These are phyloP conservation scores for Bryopsis sp. DNA, from an alignment of 139 green algal species.

Conservation along the genomic window DNA sequence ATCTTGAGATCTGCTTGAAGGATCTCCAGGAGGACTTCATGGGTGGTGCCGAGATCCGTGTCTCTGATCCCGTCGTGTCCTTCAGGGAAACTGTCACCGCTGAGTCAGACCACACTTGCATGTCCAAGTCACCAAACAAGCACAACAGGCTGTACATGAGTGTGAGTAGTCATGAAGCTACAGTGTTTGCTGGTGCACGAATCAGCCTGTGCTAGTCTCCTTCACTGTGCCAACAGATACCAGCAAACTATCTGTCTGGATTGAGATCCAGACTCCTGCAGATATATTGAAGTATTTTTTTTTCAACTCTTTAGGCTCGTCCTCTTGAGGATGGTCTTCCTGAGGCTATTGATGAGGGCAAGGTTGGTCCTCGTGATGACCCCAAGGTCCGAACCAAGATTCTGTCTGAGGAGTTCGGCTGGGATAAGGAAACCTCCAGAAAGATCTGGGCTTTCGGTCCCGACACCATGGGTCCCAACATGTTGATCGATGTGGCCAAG, in stretches of 20 bases:
- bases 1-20: conserved; percentile 94
- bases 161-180: conserved; percentile 69
- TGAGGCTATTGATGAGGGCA: conserved; percentile 87
- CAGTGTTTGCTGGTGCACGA: too few species aligned
- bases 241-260: too few species aligned
- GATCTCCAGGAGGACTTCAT: conserved; percentile 94
- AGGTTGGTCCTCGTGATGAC: conserved; percentile 52
- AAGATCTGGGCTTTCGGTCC: conserved; percentile 96
- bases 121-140: conserved; percentile 96
- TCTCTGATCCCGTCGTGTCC: conserved; percentile 87
- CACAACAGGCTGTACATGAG: conserved; percentile 89
- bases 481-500: conserved; percentile 87
- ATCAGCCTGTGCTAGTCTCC: too few species aligned
- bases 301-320: neutral
- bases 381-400: conserved; percentile 46
- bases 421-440: conserved; percentile 89
- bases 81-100: conserved; percentile 82
- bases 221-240: too few species aligned
- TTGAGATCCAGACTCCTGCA: too few species aligned
- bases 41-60: conserved; percentile 76
- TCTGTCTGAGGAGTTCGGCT: conserved; percentile 77
- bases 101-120: conserved; percentile 65
- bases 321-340: conserved; percentile 57
- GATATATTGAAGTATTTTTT: too few species aligned
- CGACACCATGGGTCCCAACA: conserved; percentile 85